These are phyloP conservation scores for Hordeum marinum DNA, from an alignment of 176 grass and related monocot species.

Conservation along the genomic window DNA sequence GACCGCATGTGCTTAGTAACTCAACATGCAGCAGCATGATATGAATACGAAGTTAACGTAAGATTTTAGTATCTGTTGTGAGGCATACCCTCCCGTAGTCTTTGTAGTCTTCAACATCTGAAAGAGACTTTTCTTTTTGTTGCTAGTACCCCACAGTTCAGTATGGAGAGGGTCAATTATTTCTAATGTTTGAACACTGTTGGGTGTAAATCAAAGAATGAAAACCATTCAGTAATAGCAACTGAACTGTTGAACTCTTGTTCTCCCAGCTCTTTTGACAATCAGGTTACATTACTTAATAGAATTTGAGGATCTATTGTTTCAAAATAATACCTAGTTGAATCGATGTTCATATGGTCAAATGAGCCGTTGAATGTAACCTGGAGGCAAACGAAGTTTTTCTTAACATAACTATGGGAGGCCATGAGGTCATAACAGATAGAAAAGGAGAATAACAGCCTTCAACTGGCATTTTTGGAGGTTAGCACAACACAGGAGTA, in stretches of 20 bases:
- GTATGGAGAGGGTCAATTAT: conserved; percentile 92
- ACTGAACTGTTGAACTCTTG: not conserved
- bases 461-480: not conserved
- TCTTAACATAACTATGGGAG: not conserved
- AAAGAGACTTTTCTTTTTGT: conserved; percentile 98
- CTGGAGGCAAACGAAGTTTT: conserved; percentile 30
- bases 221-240: conserved; percentile 10
- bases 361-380: conserved; percentile 97
- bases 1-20: not conserved
- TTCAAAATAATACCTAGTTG: conserved; percentile 66
- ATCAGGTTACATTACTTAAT: not conserved
- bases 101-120: conserved; percentile 96
- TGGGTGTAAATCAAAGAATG: conserved; percentile 22
- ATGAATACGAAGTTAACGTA: conserved; percentile 3
- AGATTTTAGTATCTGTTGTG: not conserved
- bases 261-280: conserved; percentile 10
- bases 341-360: conserved; percentile 95
- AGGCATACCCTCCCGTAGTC: conserved; percentile 83
- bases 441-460: conserved; percentile 1
- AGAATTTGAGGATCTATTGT: not conserved
- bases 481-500: conserved; percentile 8
- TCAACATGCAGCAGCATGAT: not conserved
- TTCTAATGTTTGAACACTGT: conserved; percentile 92
- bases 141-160: conserved; percentile 74
- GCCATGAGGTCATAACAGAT: conserved; percentile 1